Evolutionary conservation across 2,329 filamentous ascomycete species (phyloP), one percentile per base, ranked within the genome.

Genomic region (Beauveria sp.): DNA sequence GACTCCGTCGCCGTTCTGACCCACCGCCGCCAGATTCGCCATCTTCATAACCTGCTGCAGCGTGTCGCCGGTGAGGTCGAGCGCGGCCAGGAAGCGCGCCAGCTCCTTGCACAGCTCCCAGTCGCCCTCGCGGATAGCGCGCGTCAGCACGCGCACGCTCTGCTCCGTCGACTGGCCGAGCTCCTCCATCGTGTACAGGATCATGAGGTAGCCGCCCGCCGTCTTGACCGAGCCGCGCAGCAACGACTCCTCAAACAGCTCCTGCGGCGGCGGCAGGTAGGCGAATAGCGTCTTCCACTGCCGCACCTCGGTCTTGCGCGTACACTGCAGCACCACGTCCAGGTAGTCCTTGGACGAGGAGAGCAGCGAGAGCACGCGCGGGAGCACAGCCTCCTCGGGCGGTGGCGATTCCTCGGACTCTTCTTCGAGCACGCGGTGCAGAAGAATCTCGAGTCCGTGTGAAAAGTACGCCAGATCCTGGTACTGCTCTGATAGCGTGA

Each of bases 41-140:
- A 85, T 78, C 66, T 85, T 82, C 73, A 96, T 80, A 2, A 89
- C 89, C 67, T 88, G 84, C 59, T 84, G 80, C 54, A 99, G 79
- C 50, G 90, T 93, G 66, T 88, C 86, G 0, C 95, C 95, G 16
- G 86, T 89, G 66, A 91, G 87, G 70, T 99, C 95, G 68, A 99
- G 86, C 5, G 93, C 93, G 52, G 96, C 92, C 61, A 99, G 77
- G 74, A 99, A 99, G n/a, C 93, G 82, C 12, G 95, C 93, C 30
- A 99, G 81, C 73, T 99, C 95, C 68, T 92, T 95, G 76, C 95
- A 98, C 30, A 99, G 77, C 67, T 98, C 93, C 92, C 93, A 99
- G 70, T 98, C 93, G 54, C 87, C 86, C 72, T 93, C 91, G 38
- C 86, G 81, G 68, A 93, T 93, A 0, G 93, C 95, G 54, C 90